phyloP scores from a whole-genome alignment of 169 alveolate species.

The Cryptosporidium sp. region DNA sequence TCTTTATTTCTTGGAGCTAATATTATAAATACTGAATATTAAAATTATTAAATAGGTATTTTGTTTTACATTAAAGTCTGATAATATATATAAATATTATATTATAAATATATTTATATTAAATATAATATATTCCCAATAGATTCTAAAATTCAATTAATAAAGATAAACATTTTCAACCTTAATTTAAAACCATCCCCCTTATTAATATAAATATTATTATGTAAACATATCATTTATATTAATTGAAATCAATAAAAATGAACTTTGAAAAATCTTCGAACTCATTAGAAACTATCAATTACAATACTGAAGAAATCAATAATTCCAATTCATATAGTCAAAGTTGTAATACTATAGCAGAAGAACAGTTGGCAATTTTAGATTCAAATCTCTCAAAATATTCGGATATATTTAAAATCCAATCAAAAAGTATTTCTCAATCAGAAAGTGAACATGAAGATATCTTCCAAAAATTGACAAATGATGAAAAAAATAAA shows the following conservation, averaged over 20 bases:
- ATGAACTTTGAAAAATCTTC: background rate
- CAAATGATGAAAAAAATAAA: constrained; percentile 14
- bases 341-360: constrained; percentile 32
- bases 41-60: background rate
- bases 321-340: background rate
- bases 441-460: background rate
- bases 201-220: background rate
- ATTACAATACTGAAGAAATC: background rate
- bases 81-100: background rate
- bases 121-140: too few species aligned
- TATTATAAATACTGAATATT: background rate
- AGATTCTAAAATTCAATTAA: background rate
- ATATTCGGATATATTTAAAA: constrained; percentile 18
- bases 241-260: background rate
- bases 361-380: constrained; percentile 40
- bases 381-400: constrained; percentile 32
- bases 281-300: background rate
- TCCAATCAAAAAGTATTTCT: background rate
- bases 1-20: background rate
- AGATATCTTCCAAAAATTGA: background rate
- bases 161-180: background rate
- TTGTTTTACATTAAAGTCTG: background rate
- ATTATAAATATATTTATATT: too few species aligned
- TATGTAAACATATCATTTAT: background rate
- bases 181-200: background rate